Conservation (phyloP, 495 filamentous ascomycete genomes). For the Evansstolkia leycettana region DNA sequence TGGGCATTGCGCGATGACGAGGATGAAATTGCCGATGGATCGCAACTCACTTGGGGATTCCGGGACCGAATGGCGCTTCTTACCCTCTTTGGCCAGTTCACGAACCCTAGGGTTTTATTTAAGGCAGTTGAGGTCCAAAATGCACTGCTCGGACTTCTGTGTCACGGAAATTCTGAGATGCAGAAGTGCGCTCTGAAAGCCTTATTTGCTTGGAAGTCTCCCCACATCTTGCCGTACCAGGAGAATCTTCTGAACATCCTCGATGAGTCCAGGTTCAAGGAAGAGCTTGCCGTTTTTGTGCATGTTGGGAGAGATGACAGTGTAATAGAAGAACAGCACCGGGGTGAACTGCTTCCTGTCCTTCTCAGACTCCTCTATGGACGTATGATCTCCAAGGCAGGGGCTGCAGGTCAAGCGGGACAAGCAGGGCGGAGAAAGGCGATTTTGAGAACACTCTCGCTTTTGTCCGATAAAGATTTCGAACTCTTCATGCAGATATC, state of each 20-base stretch:
- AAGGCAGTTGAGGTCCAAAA: conserved; percentile 64
- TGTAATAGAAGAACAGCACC: conserved; percentile 61
- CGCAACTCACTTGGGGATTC: conserved; percentile 36
- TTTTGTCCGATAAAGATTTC: conserved; percentile 52
- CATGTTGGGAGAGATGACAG: conserved; percentile 58
- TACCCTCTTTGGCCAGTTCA: conserved; percentile 69
- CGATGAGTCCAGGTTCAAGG: conserved; percentile 83
- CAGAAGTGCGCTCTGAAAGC: conserved; percentile 77
- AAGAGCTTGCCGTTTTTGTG: conserved; percentile 79
- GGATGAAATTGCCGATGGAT: conserved; percentile 20
- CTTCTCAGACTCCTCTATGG: conserved; percentile 84
- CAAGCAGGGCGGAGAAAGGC: conserved; percentile 56
- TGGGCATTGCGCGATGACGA: conserved; percentile 50
- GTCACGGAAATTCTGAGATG: conserved; percentile 78
- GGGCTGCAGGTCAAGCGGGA: conserved; percentile 36
- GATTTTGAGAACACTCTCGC: conserved; percentile 47
- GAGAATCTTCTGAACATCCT: conserved; percentile 81
- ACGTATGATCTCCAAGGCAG: conserved; percentile 69
- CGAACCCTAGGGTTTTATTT: conserved; percentile 73
- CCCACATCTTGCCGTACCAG: conserved; percentile 63
- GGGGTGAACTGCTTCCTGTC: conserved; percentile 62
- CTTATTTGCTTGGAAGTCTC: conserved; percentile 77
- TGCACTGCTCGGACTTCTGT: conserved; percentile 57
- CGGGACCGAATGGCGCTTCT: conserved; percentile 75
- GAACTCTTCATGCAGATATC: conserved; percentile 72